Percentiles rank a stretch among this genome's conserved stretches.
Evolutionary conservation across 2,329 filamentous ascomycete genomes (phyloP).

Genomic region (Aspergillus ochraceus): DNA sequence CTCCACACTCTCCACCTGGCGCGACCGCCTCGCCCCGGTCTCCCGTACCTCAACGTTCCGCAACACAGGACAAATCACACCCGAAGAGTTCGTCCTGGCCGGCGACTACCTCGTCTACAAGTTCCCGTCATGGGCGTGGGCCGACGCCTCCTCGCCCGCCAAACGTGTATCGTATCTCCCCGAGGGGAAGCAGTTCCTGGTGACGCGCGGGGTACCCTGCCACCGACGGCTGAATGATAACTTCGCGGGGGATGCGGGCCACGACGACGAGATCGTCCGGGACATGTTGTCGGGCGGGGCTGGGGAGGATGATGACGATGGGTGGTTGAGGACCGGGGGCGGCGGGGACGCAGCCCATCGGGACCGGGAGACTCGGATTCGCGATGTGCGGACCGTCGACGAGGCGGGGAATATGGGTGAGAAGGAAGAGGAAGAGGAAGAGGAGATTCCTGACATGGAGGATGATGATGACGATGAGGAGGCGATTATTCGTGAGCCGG

Average conservation of each 20-base stretch:
- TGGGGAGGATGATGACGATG: constrained; percentile 66
- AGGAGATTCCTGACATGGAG: constrained; percentile 97
- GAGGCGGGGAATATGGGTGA: constrained; percentile 85
- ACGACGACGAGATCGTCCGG: constrained; percentile 81
- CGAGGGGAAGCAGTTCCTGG: constrained; percentile 87
- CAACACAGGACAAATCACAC: constrained; percentile 90
- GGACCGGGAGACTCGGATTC: constrained; percentile 68
- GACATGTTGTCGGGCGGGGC: constrained; percentile 65
- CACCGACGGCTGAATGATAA: constrained; percentile 88
- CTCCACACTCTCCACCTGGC: constrained; percentile 86
- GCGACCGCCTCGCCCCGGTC: constrained; percentile 87
- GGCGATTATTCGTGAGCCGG: constrained; percentile 83
- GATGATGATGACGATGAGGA: constrained; percentile 93
- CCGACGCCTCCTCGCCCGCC: constrained; percentile 76
- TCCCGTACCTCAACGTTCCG: constrained; percentile 91
- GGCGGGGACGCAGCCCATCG: constrained; percentile 61
- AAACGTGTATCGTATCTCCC: constrained; percentile 82
- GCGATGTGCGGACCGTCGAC: constrained; percentile 84
- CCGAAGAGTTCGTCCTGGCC: constrained; percentile 92
- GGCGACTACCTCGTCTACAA: constrained; percentile 99
- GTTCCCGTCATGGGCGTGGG: constrained; percentile 98
- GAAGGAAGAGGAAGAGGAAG: constrained; percentile 60
- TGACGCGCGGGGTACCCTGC: constrained; percentile 93
- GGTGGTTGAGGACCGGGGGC: constrained; percentile 87
- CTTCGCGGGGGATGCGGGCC: constrained; percentile 83